Evolutionary conservation across 2,329 filamentous ascomycete species (phyloP).

Genomic region (Whalleya microplaca): DNA sequence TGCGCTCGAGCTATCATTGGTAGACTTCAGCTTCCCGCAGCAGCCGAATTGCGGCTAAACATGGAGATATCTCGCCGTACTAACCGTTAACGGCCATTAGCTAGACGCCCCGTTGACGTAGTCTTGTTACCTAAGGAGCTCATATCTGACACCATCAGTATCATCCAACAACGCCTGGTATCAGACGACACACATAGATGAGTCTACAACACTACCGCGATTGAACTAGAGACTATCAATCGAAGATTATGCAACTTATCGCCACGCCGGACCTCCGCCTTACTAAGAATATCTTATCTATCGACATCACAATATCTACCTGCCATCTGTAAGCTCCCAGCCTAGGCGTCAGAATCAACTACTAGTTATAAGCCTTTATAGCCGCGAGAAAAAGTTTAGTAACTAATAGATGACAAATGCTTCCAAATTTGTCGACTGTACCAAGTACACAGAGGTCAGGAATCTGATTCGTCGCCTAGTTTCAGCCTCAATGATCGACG

Average conservation of each 20-base stretch:
- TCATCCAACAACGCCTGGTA: background rate
- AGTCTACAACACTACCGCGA: background rate
- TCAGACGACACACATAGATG: background rate
- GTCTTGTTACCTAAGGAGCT: background rate
- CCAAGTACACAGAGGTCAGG: background rate
- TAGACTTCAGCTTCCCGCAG: background rate
- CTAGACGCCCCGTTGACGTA: too few relatives aligned
- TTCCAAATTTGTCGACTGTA: constrained; percentile 23
- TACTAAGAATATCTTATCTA: background rate
- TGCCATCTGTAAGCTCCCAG: background rate
- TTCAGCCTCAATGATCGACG: constrained; percentile 19
- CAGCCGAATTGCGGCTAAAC: background rate
- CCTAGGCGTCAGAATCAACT: background rate
- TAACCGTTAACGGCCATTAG: too few relatives aligned
- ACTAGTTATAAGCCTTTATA: background rate
- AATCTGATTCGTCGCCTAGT: constrained; percentile 16
- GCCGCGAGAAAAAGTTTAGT: constrained; percentile 10
- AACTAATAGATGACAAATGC: constrained; percentile 17
- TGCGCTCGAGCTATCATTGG: background rate
- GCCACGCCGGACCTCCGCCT: background rate
- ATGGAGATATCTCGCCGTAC: too few relatives aligned
- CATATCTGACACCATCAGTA: background rate
- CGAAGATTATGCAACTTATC: background rate
- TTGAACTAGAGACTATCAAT: background rate
- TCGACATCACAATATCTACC: background rate